Evolutionary conservation across 1,139 yeast genomes (phyloP), one percentile per base, ranked within the genome.

Genomic region (Zygoascus hellenicus): DNA sequence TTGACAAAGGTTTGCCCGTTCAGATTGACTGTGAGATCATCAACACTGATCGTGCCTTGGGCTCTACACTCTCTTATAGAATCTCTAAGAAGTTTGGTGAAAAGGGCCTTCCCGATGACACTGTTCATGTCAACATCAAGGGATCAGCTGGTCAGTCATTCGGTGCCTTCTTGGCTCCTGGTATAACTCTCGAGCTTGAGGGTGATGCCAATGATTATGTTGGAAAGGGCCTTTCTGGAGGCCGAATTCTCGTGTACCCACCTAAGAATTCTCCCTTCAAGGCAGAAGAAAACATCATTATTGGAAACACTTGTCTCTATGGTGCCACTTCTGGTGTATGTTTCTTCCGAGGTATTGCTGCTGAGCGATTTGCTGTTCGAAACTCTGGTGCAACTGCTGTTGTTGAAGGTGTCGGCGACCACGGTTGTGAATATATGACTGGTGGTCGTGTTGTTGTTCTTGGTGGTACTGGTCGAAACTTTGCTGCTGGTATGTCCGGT

Each of bases 401-500:
- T 55, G 89, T 88, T 56, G 98, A 92, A 71, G 96, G 96, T 64
- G 84, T 88, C 55, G 98, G 98, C 74, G 97, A 90, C 66, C 97
- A 92, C 67, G 97, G 98, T 48, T 92, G 97, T 74, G 98, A 92
- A 70, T 92, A 92, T 73, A 92, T 92, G 98, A 89, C 97, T 61
- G 97, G 98, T 67, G 98, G 98, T 66, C 81, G 97, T 62, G 96
- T 92, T 52, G 87, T 92, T 64, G 88, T 92, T 47, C 77, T 92
- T 58, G 96, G 97, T 45, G 71, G 81, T 49, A 86, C 96, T 62
- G 97, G 96, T 52, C 81, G 97, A 58, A 85, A 89, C 73, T 92
- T 92, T 67, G 97, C 97, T 40, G 96, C 98, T 48, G 98, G 98
- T 75, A 94, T 94, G 87, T 90, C 97, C 61, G 98, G 98, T 70